Conservation (phyloP, 164 flowering plant genomes). For the Umbilicus rupestris region DNA sequence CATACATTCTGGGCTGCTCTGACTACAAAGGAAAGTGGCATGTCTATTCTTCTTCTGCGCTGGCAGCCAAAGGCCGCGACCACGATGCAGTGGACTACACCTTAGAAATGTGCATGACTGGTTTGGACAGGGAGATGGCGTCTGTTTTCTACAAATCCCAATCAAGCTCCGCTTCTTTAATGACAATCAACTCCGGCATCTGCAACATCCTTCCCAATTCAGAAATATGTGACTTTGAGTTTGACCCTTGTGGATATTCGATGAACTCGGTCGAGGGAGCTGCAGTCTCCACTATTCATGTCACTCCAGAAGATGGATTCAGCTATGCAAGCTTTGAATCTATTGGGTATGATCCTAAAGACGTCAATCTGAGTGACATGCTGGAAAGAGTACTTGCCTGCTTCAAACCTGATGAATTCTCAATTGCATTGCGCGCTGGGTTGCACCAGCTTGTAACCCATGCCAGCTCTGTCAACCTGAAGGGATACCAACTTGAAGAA, state of each 20-base stretch:
- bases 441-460: slow-evolving; percentile 1
- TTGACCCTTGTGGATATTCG: no score
- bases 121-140: slow-evolving; percentile 47
- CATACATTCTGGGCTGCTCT: slow-evolving; percentile 46
- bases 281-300: no score
- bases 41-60: slow-evolving; percentile 53
- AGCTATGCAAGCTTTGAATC: slow-evolving; percentile 88
- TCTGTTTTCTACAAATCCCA: slow-evolving; percentile 61
- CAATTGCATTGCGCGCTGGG: slow-evolving; percentile 50
- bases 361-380: slow-evolving; percentile 27
- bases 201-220: slow-evolving; percentile 63
- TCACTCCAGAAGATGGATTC: slow-evolving; percentile 87
- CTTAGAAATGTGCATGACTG: slow-evolving; percentile 86
- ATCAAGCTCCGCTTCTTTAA: slow-evolving; percentile 39
- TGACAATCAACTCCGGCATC: slow-evolving; percentile 65
- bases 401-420: slow-evolving; percentile 60
- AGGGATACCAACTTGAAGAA: slow-evolving; percentile 32
- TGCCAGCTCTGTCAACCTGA: slow-evolving; percentile 19
- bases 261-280: no score
- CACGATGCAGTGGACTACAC: slow-evolving; percentile 24
- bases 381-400: slow-evolving; percentile 59
- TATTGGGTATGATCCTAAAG: slow-evolving; percentile 42
- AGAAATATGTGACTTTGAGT: slow-evolving; percentile 68
- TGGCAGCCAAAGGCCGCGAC: not conserved
- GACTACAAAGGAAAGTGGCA: slow-evolving; percentile 57